Percentiles rank a stretch among this genome's conserved stretches.
These are phyloP conservation scores for Trichoderma semiorbis DNA, from an alignment of 2,329 filamentous ascomycete species.

Conservation along the genomic window DNA sequence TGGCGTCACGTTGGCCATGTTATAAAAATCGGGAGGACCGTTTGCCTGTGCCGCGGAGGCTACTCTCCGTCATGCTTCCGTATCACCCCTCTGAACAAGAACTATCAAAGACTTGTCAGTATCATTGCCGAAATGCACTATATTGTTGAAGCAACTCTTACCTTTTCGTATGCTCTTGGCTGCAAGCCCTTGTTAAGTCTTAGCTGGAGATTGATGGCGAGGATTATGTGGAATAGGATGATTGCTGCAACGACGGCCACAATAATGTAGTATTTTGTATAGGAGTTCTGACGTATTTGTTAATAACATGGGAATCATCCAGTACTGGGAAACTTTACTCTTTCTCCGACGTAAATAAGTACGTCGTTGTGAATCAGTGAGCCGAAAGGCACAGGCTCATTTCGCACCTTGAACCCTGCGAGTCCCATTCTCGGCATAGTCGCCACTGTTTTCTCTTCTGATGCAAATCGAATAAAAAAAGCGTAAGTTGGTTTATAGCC, in stretches of 20 bases:
- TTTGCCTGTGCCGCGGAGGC: conserved; percentile 27
- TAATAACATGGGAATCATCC: not conserved
- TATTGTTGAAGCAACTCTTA: conserved; percentile 36
- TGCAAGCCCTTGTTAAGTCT: conserved; percentile 63
- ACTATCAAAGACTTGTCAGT: conserved; percentile 34
- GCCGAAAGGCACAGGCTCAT: not conserved
- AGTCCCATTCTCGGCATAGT: not conserved
- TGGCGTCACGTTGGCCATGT: conserved; percentile 47
- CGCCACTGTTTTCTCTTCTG: no score
- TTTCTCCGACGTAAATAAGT: conserved; percentile 29
- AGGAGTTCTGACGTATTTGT: conserved; percentile 39
- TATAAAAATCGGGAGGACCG: not conserved
- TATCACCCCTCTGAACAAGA: conserved; percentile 45
- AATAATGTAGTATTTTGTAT: conserved; percentile 38
- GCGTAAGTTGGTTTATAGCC: not conserved
- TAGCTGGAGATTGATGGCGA: conserved; percentile 62
- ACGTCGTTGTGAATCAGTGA: conserved; percentile 10
- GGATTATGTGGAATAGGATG: conserved; percentile 50
- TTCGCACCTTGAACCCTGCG: not conserved
- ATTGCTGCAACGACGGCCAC: conserved; percentile 65
- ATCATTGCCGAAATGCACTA: no score
- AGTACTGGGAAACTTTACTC: not conserved
- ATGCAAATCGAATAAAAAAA: not conserved
- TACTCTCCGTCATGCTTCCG: not conserved
- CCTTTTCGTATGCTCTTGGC: conserved; percentile 68